Evolutionary conservation across 371 early-diverging fungal genomes (phyloP).

Genomic region (Mucor ambiguus): DNA sequence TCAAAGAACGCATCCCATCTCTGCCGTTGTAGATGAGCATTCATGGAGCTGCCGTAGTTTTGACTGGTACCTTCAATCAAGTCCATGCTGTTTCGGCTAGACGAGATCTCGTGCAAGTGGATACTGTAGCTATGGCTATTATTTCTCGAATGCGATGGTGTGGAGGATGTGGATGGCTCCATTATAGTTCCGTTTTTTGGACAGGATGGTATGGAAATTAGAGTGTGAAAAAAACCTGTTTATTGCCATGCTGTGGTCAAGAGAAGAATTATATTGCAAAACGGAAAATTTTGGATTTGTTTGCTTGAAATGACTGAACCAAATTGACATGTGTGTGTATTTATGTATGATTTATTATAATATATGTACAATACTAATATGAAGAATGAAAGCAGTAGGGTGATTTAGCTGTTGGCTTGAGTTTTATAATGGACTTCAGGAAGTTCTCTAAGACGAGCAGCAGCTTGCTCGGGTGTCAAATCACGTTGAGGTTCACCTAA

Average conservation of each 20-base stretch:
- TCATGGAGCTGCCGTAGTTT: conserved; percentile 4
- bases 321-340: not conserved
- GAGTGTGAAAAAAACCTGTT: not conserved
- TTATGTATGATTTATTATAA: not conserved
- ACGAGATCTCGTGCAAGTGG: not conserved
- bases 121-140: not conserved
- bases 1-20: conserved; percentile 32
- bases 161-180: not conserved
- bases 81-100: conserved; percentile 26
- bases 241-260: not conserved
- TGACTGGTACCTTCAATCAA: conserved; percentile 19
- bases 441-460: conserved; percentile 57
- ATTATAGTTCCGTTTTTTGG: conserved; percentile 2
- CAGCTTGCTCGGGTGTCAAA: conserved; percentile 91
- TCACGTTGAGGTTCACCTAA: conserved; percentile 93
- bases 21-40: conserved; percentile 21
- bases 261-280: not conserved
- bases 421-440: conserved; percentile 67
- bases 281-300: conserved; percentile 3
- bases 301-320: not conserved
- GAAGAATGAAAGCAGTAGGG: not conserved
- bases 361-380: conserved; percentile 15
- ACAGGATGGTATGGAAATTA: not conserved
- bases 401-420: conserved; percentile 5
- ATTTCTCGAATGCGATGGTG: not conserved